Conservation (phyloP, 2,329 filamentous ascomycete species). For the Trichoderma atroviride region DNA sequence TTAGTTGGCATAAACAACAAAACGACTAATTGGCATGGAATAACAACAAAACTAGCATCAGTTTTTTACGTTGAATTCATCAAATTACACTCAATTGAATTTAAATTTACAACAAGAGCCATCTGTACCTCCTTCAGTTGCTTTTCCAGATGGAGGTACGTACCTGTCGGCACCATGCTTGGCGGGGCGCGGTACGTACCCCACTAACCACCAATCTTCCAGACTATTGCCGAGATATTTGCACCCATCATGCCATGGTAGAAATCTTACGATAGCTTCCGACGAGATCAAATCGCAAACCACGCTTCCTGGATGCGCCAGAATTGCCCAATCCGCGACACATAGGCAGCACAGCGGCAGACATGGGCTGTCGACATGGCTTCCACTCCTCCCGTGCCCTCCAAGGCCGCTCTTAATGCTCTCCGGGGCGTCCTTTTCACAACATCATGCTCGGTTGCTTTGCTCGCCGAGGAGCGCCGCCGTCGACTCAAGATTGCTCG, state of each 20-base stretch:
- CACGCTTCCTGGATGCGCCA: slow-evolving; percentile 13
- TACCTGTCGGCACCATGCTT: background rate
- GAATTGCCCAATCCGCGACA: background rate
- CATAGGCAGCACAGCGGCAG: slow-evolving; percentile 11
- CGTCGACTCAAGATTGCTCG: slow-evolving; percentile 56
- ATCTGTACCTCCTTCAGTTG: background rate
- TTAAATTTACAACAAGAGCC: no score
- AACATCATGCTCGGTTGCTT: slow-evolving; percentile 58
- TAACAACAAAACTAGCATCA: background rate
- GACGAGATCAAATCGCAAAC: background rate
- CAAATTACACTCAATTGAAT: no score
- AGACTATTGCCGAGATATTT: slow-evolving; percentile 26
- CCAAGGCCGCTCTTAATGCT: slow-evolving; percentile 57
- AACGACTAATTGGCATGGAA: background rate
- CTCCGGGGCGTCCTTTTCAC: slow-evolving; percentile 59
- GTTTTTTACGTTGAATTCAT: no score
- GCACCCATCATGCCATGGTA: slow-evolving; percentile 20
- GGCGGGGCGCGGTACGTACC: slow-evolving; percentile 24
- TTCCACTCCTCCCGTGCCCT: slow-evolving; percentile 53
- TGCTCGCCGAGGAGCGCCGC: slow-evolving; percentile 60
- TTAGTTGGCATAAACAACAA: background rate
- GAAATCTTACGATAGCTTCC: slow-evolving; percentile 27
- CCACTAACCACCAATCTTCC: slow-evolving; percentile 19
- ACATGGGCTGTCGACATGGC: slow-evolving; percentile 46
- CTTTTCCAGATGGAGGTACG: background rate